phyloP scores from a whole-genome alignment of 2,329 filamentous ascomycete genomes.

The Peltaster fructicola region DNA sequence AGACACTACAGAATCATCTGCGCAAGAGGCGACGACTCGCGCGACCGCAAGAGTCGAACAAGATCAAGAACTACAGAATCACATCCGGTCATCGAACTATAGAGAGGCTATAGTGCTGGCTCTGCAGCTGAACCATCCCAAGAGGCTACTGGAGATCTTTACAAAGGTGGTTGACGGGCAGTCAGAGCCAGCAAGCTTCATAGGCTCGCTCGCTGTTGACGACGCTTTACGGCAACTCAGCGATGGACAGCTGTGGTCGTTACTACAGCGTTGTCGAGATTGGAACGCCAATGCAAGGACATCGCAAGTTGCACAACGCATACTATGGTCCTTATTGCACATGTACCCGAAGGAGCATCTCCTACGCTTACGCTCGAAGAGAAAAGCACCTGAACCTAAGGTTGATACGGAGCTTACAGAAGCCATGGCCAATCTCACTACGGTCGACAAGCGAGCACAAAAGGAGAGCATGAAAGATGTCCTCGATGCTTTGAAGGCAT shows the following conservation, averaged over 20 bases:
- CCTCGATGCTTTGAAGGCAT: slow-evolving; percentile 68
- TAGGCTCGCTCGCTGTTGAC: slow-evolving; percentile 53
- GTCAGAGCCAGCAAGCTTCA: slow-evolving; percentile 46
- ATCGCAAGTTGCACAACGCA: slow-evolving; percentile 65
- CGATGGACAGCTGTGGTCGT: slow-evolving; percentile 67
- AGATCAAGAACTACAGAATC: slow-evolving; percentile 85
- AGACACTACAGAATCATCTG: slow-evolving; percentile 71
- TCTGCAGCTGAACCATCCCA: slow-evolving; percentile 85
- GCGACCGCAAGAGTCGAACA: slow-evolving; percentile 73
- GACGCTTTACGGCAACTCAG: slow-evolving; percentile 62
- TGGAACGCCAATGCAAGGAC: slow-evolving; percentile 96
- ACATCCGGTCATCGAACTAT: slow-evolving; percentile 74
- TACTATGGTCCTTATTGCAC: slow-evolving; percentile 62
- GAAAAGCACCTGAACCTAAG: slow-evolving; percentile 9
- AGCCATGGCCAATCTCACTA: slow-evolving; percentile 16
- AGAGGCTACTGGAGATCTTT: slow-evolving; percentile 68
- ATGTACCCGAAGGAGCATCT: slow-evolving; percentile 67
- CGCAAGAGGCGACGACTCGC: slow-evolving; percentile 53
- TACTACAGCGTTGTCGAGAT: slow-evolving; percentile 70
- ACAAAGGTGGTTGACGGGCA: slow-evolving; percentile 54
- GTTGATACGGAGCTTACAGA: slow-evolving; percentile 13
- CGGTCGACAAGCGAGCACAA: slow-evolving; percentile 11
- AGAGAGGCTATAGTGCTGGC: slow-evolving; percentile 84
- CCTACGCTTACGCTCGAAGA: slow-evolving; percentile 27
- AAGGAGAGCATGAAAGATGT: slow-evolving; percentile 61